Conservation (phyloP, 768 basidiomycete genomes). For the Leccinum truebloodii region DNA sequence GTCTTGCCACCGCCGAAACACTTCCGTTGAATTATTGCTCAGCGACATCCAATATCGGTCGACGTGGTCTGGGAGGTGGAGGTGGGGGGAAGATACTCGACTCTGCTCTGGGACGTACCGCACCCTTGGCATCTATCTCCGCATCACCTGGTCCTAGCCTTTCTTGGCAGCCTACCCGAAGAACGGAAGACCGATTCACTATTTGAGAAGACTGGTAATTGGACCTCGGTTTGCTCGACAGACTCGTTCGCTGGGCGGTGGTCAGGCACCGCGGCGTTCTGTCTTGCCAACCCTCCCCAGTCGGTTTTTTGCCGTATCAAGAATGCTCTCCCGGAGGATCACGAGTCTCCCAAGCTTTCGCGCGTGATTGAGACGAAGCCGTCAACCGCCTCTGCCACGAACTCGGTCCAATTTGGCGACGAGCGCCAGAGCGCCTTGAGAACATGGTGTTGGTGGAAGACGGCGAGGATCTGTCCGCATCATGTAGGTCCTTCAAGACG, state of each 20-base stretch:
- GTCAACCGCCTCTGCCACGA: slow-evolving; percentile 61
- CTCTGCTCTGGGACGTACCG: too few species aligned
- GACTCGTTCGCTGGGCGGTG: slow-evolving; percentile 68
- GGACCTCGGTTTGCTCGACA: slow-evolving; percentile 48
- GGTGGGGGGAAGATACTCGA: too few species aligned
- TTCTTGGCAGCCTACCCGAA: slow-evolving; percentile 15
- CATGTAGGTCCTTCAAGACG: slow-evolving; percentile 43
- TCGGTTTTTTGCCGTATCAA: slow-evolving; percentile 41
- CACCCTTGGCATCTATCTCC: too few species aligned
- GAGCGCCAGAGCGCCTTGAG: slow-evolving; percentile 69
- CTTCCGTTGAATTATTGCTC: too few species aligned
- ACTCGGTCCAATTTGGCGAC: slow-evolving; percentile 61
- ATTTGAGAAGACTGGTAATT: slow-evolving; percentile 62
- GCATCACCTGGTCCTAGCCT: slow-evolving; percentile 4
- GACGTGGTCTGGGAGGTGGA: too few species aligned
- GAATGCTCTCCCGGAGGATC: slow-evolving; percentile 9
- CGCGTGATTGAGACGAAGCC: slow-evolving; percentile 57
- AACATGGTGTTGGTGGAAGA: slow-evolving; percentile 63
- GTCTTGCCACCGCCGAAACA: too few species aligned
- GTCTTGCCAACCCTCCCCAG: slow-evolving; percentile 36
- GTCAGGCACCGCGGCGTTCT: slow-evolving; percentile 68
- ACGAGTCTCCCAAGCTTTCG: slow-evolving; percentile 42
- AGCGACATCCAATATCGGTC: too few species aligned
- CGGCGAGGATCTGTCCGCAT: slow-evolving; percentile 56
- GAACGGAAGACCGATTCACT: slow-evolving; percentile 45